Evolutionary conservation across 2,329 filamentous ascomycete species (phyloP).

Genomic region (Dothidotthia symphoricarpi): DNA sequence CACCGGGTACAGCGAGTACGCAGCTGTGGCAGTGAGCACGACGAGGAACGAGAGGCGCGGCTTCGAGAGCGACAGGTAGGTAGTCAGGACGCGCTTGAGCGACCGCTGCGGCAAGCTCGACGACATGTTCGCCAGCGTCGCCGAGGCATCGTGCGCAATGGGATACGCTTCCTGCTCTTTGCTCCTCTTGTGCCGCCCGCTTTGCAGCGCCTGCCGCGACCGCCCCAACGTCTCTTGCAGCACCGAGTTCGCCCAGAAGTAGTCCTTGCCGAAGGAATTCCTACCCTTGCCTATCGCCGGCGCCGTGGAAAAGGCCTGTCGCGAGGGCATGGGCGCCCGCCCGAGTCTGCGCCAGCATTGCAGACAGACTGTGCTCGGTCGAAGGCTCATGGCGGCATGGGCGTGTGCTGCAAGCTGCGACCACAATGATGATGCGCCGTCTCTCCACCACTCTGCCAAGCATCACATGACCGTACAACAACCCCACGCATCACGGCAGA

Average conservation of each 20-base stretch:
- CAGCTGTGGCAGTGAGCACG: slow-evolving; percentile 82
- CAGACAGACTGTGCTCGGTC: slow-evolving; percentile 34
- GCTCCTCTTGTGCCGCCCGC: slow-evolving; percentile 23
- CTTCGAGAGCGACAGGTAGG: slow-evolving; percentile 90
- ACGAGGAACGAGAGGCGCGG: slow-evolving; percentile 89
- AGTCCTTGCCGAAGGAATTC: slow-evolving; percentile 38
- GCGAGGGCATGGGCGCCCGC: slow-evolving; percentile 18
- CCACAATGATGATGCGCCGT: too few species aligned
- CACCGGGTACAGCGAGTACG: slow-evolving; percentile 91
- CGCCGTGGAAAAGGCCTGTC: slow-evolving; percentile 31
- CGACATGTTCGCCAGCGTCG: slow-evolving; percentile 58
- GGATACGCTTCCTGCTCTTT: slow-evolving; percentile 21
- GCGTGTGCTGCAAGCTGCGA: slow-evolving; percentile 5
- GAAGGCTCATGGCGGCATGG: slow-evolving; percentile 40
- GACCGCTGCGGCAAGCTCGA: slow-evolving; percentile 57
- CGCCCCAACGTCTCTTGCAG: slow-evolving; percentile 34
- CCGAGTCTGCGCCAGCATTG: slow-evolving; percentile 37
- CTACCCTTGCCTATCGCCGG: slow-evolving; percentile 28
- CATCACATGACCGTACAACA: not conserved
- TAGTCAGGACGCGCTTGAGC: slow-evolving; percentile 66
- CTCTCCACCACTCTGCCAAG: not conserved
- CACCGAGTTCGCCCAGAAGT: slow-evolving; percentile 41
- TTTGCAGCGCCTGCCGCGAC: slow-evolving; percentile 33
- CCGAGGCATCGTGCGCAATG: slow-evolving; percentile 59
- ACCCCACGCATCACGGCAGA: too few species aligned